Evolutionary conservation across 495 filamentous ascomycete genomes (phyloP), one percentile per base, ranked within the genome.

Genomic region (Hyaloscypha finlandica): DNA sequence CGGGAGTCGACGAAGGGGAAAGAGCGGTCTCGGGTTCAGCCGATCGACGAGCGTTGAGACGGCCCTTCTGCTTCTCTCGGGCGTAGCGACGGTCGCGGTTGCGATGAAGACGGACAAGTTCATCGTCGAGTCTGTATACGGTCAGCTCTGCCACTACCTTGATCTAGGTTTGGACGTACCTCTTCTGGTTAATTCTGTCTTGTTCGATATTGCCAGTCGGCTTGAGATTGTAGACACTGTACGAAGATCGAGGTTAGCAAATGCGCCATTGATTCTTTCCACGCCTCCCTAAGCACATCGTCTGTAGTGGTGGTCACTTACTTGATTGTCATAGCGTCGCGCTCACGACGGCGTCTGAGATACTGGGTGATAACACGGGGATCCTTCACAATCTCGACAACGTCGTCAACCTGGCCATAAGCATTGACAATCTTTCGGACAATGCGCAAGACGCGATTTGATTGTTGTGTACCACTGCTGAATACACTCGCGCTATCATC

Each of bases 81-180:
- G 91, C 92, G 72, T 92, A 86, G 54, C 92, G 89, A 54, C 95
- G 92, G 64, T 97, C 94, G 73, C 91, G 91, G 79, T 99, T 99
- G 69, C 91, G 88, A 70, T 93, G 83, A 6, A 99, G 83, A 59
- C 95, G 90, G 51, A 84, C 85, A 35, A 94, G 82, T 76, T 99
- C 95, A 64, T 84, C 83, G 68, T 89, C 81, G 61, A 97, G 80
- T 37, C 91, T 93, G 72, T 58, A 14, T 22, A 22, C 56, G 32
- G 64, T 73, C 57, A 64, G 37, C 39, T 60, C 29, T 37, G 35
- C 14, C 42, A 14, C 8, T 12, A 74, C 74, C 20, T 72, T 14
- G 1, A 19, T 11, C 16, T 19, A 12, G 42, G 4, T 19, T 48
- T 6, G 16, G 11, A 14, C 42, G 16, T 48, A 48, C 42, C 4